phyloP scores from a whole-genome alignment of 164 flowering plant species.

The Stephania cephalantha region DNA sequence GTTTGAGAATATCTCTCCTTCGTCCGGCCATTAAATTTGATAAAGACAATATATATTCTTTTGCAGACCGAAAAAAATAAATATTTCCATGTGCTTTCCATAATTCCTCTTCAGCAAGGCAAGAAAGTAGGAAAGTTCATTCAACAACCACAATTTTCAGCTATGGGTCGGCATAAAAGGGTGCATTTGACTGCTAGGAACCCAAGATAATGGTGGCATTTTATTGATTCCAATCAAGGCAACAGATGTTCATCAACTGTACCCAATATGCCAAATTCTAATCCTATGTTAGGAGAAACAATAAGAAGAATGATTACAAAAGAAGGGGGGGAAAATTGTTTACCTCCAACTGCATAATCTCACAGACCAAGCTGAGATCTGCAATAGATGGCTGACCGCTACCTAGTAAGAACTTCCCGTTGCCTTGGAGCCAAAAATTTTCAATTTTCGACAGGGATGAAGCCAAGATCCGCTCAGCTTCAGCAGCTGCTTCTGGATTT shows the following conservation, averaged over 20 bases:
- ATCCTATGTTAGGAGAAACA: background rate
- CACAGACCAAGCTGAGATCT: constrained; percentile 87
- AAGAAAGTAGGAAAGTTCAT: background rate
- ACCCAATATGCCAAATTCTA: background rate
- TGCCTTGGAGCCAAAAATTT: constrained; percentile 66
- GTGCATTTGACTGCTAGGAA: background rate
- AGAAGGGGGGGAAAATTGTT: background rate
- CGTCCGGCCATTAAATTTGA: background rate
- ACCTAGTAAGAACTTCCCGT: constrained; percentile 60
- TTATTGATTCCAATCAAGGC: background rate
- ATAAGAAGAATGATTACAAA: background rate
- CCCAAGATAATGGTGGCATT: background rate
- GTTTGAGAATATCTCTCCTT: background rate
- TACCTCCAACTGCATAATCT: constrained; percentile 86
- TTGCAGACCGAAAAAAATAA: too few species aligned
- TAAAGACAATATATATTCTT: background rate
- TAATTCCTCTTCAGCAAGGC: background rate
- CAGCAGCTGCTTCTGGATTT: constrained; percentile 57
- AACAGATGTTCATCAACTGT: too few species aligned
- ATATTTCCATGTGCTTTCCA: background rate
- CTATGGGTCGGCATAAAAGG: background rate
- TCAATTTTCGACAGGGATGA: constrained; percentile 57
- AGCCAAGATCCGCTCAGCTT: constrained; percentile 47
- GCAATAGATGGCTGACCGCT: constrained; percentile 77
- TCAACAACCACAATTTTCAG: background rate